Percentiles rank a stretch among this genome's conserved stretches.
phyloP scores from a whole-genome alignment of 2,329 filamentous ascomycete genomes.

The Claviceps sp. region DNA sequence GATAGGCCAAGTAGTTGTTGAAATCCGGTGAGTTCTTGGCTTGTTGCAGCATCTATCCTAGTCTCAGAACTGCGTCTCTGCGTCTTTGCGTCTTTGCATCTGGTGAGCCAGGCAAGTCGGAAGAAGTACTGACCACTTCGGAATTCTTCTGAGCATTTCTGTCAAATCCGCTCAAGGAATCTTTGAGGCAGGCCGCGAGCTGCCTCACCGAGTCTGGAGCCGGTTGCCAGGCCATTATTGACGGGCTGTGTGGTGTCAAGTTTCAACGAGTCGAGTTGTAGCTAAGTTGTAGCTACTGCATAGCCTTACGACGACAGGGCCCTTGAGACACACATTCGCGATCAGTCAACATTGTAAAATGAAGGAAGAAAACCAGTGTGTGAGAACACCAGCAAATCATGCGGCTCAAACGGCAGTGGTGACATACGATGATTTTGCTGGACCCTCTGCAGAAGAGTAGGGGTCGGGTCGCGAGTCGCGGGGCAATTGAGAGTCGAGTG shows the following conservation, averaged over 20 bases:
- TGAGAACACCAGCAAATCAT: neutral
- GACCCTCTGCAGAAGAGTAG: slow-evolving; percentile 3
- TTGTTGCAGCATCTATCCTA: slow-evolving; percentile 72
- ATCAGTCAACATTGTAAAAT: neutral
- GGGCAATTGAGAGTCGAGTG: neutral
- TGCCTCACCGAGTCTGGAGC: slow-evolving; percentile 76
- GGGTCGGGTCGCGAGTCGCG: neutral
- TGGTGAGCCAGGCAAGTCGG: neutral
- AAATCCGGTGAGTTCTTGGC: slow-evolving; percentile 83
- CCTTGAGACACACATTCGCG: neutral
- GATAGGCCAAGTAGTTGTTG: slow-evolving; percentile 91
- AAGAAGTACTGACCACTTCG: slow-evolving; percentile 51
- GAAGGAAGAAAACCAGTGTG: neutral
- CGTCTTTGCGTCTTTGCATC: neutral
- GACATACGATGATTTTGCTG: neutral
- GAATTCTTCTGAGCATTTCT: slow-evolving; percentile 75
- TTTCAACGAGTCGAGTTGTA: neutral
- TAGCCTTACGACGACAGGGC: neutral
- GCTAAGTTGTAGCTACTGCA: neutral
- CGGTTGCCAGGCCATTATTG: slow-evolving; percentile 84
- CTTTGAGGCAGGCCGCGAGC: slow-evolving; percentile 76
- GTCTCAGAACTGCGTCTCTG: slow-evolving; percentile 3
- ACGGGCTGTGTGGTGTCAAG: neutral
- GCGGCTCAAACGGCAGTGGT: neutral
- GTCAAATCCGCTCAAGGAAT: slow-evolving; percentile 80